Percentiles rank a stretch among this genome's conserved stretches.
Evolutionary conservation across 805 yeast genomes (phyloP).

Genomic region (Sungouiozyma intestinalis): DNA sequence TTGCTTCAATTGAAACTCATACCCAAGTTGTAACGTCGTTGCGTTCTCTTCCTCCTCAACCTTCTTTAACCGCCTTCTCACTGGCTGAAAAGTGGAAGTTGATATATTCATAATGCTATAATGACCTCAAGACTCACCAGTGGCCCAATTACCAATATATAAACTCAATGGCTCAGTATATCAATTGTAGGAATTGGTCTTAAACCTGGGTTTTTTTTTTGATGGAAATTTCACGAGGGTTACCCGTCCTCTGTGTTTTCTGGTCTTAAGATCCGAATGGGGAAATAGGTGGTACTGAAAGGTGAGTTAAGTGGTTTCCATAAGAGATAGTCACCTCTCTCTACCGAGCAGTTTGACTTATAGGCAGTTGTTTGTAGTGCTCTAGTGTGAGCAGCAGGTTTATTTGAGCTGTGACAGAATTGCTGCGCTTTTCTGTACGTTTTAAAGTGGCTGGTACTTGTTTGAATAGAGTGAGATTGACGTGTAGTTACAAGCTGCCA

Average conservation of each 20-base stretch:
- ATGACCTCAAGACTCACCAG: not conserved
- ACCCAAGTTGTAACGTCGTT: constrained; percentile 75
- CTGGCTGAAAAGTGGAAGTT: constrained; percentile 76
- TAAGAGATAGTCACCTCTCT: not conserved
- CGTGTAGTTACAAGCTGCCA: too few species aligned
- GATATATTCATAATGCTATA: constrained; percentile 90
- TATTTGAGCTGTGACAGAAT: not conserved
- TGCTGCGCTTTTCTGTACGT: too few species aligned
- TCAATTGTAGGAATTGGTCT: too few species aligned
- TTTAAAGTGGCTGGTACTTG: too few species aligned
- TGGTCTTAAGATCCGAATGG: not conserved
- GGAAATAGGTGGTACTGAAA: not conserved
- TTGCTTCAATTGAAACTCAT: constrained; percentile 80
- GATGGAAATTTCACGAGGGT: too few species aligned
- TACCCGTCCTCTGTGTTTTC: not conserved
- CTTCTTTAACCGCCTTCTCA: constrained; percentile 60
- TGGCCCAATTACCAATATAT: not conserved
- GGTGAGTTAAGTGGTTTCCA: not conserved
- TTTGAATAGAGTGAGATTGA: too few species aligned
- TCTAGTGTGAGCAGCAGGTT: not conserved
- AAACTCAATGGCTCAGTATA: not conserved
- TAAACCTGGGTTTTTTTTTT: too few species aligned
- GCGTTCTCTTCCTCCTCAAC: constrained; percentile 90
- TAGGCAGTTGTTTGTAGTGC: not conserved
- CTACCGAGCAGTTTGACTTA: not conserved